Evolutionary conservation across 2,329 filamentous ascomycete genomes (phyloP), one percentile per base, ranked within the genome.

Genomic region (Ilyonectria destructans): DNA sequence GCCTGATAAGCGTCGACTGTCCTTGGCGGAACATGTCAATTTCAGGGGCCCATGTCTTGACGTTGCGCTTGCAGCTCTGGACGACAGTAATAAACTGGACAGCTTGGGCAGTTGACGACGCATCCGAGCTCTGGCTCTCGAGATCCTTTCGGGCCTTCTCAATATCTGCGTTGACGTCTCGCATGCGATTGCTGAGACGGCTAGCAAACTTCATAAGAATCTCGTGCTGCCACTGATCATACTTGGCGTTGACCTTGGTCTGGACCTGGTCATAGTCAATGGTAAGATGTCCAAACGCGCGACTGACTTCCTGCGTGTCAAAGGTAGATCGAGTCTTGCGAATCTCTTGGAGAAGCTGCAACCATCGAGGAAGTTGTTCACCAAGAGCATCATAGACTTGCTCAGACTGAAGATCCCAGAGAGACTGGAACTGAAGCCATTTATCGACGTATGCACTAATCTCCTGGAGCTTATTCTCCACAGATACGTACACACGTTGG

Each of bases 191-290:
- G 54, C 95, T 94, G 52, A 99, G 91, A 63, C 96, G 94, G 64
- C 89, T 88, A 43, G 95, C 96, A 81, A 99, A 99, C 79, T 97
- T 97, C 74, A 93, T 89, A 43, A 98, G 86, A 62, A 99, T 97
- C 73, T 99, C 96, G 76, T 98, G 94, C 81, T 99, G 96, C 96
- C 97, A 99, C 80, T 98, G 96, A 79, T 99, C 97, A 79, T 99
- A 99, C 81, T 98, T 99, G 75, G 95, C 94, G 77, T 98, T 99
- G 80, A 99, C 96, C 82, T 97, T 98, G 65, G 96, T 94, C 82
- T 99, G 97, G 0, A 99, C 96, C 81, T 99, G 97, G 76, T 98
- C 96, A 77, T 99, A 99, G 80, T 99, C 96, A 77, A 99, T 95
- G 4, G 93, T 94, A 61, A 98, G 91, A 80, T 97, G 96, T 5